A percentile compares a stretch with the other conserved stretches of the same genome.
Evolutionary conservation across 805 yeast species (phyloP).

Genomic region (Babjeviella inositovora): DNA sequence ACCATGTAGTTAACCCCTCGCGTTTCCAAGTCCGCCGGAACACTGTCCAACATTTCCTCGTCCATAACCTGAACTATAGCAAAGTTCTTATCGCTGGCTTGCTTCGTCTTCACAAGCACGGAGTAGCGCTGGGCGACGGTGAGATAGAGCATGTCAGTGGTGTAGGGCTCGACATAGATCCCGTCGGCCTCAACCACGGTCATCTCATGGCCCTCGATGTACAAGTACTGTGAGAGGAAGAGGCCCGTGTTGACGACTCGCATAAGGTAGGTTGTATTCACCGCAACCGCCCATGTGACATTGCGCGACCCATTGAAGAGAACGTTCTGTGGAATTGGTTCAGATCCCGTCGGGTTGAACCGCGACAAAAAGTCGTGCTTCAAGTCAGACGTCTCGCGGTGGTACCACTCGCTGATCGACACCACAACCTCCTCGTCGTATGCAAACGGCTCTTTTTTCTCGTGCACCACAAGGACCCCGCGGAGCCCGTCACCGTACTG

Average conservation of each 20-base stretch:
- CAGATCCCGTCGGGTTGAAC: conserved; percentile 30
- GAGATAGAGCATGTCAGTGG: conserved; percentile 17
- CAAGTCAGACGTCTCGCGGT: conserved; percentile 11
- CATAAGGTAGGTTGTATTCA: conserved; percentile 20
- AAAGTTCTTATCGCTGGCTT: conserved; percentile 11
- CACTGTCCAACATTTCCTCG: conserved; percentile 20
- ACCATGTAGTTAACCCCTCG: conserved; percentile 17
- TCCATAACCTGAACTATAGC: conserved; percentile 20
- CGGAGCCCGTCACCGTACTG: conserved; percentile 27
- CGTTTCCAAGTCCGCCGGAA: conserved; percentile 15
- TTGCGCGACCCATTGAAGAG: conserved; percentile 21
- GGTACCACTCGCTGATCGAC: conserved; percentile 20
- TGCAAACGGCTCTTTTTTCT: conserved; percentile 14
- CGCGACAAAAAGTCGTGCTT: conserved; percentile 13
- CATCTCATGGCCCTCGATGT: conserved; percentile 22
- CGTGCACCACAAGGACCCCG: conserved; percentile 21
- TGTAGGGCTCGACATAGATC: conserved; percentile 15
- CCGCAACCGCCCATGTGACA: conserved; percentile 17
- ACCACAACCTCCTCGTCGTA: conserved; percentile 22
- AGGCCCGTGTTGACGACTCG: conserved; percentile 21
- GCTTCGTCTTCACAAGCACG: conserved; percentile 18
- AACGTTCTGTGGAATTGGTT: conserved; percentile 22
- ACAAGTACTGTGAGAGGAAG: conserved; percentile 23
- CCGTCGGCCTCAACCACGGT: conserved; percentile 28
- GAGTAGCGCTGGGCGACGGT: conserved; percentile 27